Base-by-base conservation (phyloP, 306 rosid species). In the Ammopiptanthus mongolicus region DNA sequence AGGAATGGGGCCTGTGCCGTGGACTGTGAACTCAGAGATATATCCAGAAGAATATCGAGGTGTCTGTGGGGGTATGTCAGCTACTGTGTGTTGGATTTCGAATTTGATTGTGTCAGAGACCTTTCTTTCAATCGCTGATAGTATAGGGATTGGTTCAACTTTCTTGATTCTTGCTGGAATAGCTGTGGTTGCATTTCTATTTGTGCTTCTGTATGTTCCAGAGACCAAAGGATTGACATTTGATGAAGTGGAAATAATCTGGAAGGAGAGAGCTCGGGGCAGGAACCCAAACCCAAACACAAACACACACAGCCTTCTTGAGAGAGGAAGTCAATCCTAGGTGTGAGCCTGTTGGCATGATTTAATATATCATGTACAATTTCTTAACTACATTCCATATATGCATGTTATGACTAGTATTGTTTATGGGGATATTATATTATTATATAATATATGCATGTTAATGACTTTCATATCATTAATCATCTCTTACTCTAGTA, bases 1-100 rank as follows among this genome's bases (percentile, higher is more conserved):
- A 1, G 98, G 98, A 75, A 93, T 93, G 97, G 98, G 98, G 13
- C 93, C 98, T 3, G 98, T 93, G 47, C 98, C 98, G 0, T 93
- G 98, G 98, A 84, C 98, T 1, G 83, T 93, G 23, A 93, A 88
- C 84, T 93, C 98, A 0, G 98, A 93, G 90, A 89, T 93, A 72
- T 93, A 93, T 78, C 98, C 98, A 0, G 98, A 93, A 82, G 88
- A 91, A 44, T 93, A 89, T 58, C 82, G 98, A 36, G 98, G 98
- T 28, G 50, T 89, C 19, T 93, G 96, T 12, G 97, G 98, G 37
- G 98, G 98, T 37, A 91, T 91, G 97, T 80, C 98, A 0, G 98
- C 98, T 48, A 89, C 96, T 2, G 96, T 93, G 73, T 87, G 88
- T 65, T 93, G 98, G 98, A 34, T 86, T 57, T 86, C 98, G n/a